Conservation (phyloP, 1,284 basidiomycete species). For the Leccinum pachyderme region DNA sequence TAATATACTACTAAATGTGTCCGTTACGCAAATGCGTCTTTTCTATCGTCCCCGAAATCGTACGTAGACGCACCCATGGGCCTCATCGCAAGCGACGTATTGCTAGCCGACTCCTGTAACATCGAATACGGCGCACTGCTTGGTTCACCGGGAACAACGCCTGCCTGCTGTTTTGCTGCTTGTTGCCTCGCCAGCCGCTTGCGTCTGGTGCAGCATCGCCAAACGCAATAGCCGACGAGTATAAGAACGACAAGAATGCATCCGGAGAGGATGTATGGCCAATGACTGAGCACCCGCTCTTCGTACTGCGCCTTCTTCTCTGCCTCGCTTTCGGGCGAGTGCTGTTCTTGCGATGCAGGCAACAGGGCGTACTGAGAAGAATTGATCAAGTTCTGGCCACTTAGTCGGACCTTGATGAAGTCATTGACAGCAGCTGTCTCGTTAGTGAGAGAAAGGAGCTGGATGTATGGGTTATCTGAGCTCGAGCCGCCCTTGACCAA, state of each 20-base stretch:
- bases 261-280: constrained; percentile 73
- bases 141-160: not conserved
- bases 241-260: constrained; percentile 54
- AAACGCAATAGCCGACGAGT: constrained; percentile 51
- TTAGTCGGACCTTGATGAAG: constrained; percentile 52
- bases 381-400: constrained; percentile 46
- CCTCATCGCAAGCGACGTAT: constrained; percentile 28
- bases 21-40: constrained; percentile 16
- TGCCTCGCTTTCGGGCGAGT: constrained; percentile 59
- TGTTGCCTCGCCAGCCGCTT: constrained; percentile 29
- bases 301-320: constrained; percentile 73
- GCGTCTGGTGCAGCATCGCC: constrained; percentile 62
- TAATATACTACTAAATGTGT: not conserved
- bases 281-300: constrained; percentile 65
- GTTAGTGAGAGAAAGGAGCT: constrained; percentile 52
- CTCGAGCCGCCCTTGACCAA: constrained; percentile 44
- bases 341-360: constrained; percentile 55
- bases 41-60: constrained; percentile 17
- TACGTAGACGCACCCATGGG: constrained; percentile 22
- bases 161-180: constrained; percentile 19
- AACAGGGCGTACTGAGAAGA: constrained; percentile 54
- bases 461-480: constrained; percentile 49
- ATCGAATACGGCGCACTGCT: constrained; percentile 23
- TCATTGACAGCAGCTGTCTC: constrained; percentile 45
- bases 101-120: constrained; percentile 27